Base-by-base conservation (phyloP, 495 filamentous ascomycete species). In the Trichoderma reesei region DNA sequence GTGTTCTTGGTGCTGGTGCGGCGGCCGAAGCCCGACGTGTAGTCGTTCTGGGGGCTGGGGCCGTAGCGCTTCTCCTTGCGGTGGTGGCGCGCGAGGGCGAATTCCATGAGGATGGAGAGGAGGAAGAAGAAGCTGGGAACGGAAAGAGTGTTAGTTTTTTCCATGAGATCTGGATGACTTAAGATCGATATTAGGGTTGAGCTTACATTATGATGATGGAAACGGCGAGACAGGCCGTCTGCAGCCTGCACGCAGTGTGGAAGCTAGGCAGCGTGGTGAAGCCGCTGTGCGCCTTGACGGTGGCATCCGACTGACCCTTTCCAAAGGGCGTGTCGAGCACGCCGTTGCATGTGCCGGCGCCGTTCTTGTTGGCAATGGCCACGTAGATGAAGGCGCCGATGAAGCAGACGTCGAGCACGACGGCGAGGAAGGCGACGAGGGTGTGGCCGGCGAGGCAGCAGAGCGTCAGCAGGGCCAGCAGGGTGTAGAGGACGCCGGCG, bases 31-130 rank as follows among this genome's bases (percentile, higher is more conserved):
- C 39, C 67, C 33, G 41, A 85, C 20, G 89, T 91, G 78, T 92
- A 92, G 72, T 83, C 79, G 80, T 92, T 93, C 61, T 82, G 79
- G 8, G 90, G 89, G 65, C 84, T 82, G 33, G 91, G 90, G 42
- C 89, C 90, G 77, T 86, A 91, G 60, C 87, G 85, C 74, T 88
- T 88, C 78, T 94, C 89, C 70, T 87, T 86, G 70, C 85, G 83
- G 76, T 88, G 88, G 72, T 90, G 79, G 64, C 86, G 86, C 68
- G 82, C 81, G 16, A 90, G 80, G 20, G 80, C 73, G 64, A 87
- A 61, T 70, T 90, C 87, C 66, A 88, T 74, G 59, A 84, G 67
- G 67, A 83, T 82, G 42, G 88, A 86, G 70, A 88, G 69, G 63
- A 86, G 64, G 81, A 89, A 91, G 72, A 91, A 82, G 75, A 86